Evolutionary conservation across 73 alveolate species (phyloP).

Genomic region (Urostyla sp.): DNA sequence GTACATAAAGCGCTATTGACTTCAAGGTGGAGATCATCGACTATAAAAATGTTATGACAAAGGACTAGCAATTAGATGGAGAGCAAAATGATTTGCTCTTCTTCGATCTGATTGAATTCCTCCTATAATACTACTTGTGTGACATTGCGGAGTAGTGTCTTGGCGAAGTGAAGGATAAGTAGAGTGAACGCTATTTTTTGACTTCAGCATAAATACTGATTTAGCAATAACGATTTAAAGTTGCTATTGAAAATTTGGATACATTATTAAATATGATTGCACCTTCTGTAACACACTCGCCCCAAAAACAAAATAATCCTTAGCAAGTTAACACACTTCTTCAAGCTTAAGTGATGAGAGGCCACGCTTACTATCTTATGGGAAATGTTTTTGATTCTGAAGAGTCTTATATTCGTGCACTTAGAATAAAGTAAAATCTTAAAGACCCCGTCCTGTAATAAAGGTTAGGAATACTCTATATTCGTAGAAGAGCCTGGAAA

Average conservation of each 20-base stretch:
- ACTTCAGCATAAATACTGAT: slow-evolving; percentile 33
- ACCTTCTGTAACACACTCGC: no score
- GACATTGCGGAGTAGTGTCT: slow-evolving; percentile 69
- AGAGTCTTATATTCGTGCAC: slow-evolving; percentile 85
- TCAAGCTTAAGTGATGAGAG: slow-evolving; percentile 83
- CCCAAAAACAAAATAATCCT: slow-evolving; percentile 50
- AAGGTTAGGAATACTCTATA: slow-evolving; percentile 94
- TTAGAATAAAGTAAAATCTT: slow-evolving; percentile 62
- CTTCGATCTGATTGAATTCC: slow-evolving; percentile 74
- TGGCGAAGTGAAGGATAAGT: slow-evolving; percentile 38
- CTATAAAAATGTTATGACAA: slow-evolving; percentile 46
- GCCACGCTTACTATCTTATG: slow-evolving; percentile 83
- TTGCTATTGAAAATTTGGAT: slow-evolving; percentile 56
- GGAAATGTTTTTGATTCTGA: slow-evolving; percentile 86
- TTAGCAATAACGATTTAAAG: slow-evolving; percentile 1
- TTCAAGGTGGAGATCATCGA: slow-evolving; percentile 63
- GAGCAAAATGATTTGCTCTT: slow-evolving; percentile 71
- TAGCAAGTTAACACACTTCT: slow-evolving; percentile 73
- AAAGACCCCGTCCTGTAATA: slow-evolving; percentile 64
- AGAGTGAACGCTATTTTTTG: slow-evolving; percentile 21
- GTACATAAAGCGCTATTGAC: slow-evolving; percentile 40
- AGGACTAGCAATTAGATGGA: slow-evolving; percentile 51
- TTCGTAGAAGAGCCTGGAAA: slow-evolving; percentile 97
- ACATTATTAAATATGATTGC: slow-evolving; percentile 19
- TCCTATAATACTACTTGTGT: slow-evolving; percentile 58